Conservation (phyloP, 257 asterid species). For the Cruciata laevipes region DNA sequence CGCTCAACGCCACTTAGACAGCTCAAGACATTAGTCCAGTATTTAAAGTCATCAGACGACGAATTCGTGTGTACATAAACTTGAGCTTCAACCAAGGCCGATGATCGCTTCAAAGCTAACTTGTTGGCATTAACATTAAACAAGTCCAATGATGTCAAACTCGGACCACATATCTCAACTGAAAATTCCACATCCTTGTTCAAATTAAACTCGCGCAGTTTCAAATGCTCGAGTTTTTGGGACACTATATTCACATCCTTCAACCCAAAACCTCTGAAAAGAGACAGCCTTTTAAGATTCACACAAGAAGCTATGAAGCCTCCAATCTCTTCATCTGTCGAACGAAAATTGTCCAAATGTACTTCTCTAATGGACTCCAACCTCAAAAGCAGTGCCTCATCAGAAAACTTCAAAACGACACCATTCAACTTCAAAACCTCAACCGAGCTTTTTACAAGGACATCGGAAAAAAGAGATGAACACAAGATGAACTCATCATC, state of each 20-base stretch:
- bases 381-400: neutral
- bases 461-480: neutral
- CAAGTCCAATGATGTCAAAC: neutral
- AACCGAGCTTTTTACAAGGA: neutral
- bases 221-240: neutral
- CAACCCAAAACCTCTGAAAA: neutral
- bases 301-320: neutral
- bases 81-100: slow-evolving; percentile 7
- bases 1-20: neutral
- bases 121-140: neutral
- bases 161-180: neutral
- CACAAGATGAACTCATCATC: too few species aligned
- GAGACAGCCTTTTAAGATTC: neutral
- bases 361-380: neutral
- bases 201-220: neutral
- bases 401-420: neutral
- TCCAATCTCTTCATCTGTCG: neutral
- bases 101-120: neutral
- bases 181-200: neutral
- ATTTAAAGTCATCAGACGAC: neutral
- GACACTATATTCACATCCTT: neutral
- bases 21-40: neutral
- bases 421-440: neutral
- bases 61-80: neutral
- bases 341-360: neutral